Conservation (phyloP, 2,329 filamentous ascomycete genomes). For the Fusarium staphyleae region DNA sequence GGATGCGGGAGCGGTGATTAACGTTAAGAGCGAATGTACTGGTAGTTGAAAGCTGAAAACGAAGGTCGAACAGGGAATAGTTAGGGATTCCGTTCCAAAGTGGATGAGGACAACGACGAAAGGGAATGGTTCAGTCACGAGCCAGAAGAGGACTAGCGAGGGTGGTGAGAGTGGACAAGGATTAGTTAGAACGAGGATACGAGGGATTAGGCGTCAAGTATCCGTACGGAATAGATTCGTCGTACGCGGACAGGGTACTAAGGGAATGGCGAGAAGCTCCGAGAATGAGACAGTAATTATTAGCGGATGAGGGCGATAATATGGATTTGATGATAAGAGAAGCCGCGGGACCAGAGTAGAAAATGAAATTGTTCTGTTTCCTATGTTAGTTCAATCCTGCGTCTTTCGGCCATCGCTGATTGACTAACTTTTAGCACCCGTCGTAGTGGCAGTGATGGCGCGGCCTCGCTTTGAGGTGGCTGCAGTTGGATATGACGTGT, state of each 20-base stretch:
- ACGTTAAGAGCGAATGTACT: constrained; percentile 19
- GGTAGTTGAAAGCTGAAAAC: constrained; percentile 9
- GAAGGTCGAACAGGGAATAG: constrained; percentile 11
- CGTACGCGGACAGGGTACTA: constrained; percentile 14
- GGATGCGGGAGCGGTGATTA: constrained; percentile 25
- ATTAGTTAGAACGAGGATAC: constrained; percentile 26
- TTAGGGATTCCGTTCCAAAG: constrained; percentile 10
- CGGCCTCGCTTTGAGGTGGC: neutral
- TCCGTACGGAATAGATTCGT: constrained; percentile 31
- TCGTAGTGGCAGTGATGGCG: neutral
- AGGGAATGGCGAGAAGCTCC: constrained; percentile 6
- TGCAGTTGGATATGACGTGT: constrained; percentile 13
- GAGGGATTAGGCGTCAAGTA: constrained; percentile 31
- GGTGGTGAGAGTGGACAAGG: constrained; percentile 20
- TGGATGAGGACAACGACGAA: constrained; percentile 4
- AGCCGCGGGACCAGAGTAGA: neutral
- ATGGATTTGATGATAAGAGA: constrained; percentile 10
- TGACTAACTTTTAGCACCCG: neutral
- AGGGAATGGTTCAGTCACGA: neutral
- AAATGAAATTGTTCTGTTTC: too few species aligned
- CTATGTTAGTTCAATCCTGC: neutral
- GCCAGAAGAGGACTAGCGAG: constrained; percentile 30
- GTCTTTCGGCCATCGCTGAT: neutral
- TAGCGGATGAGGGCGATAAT: constrained; percentile 6
- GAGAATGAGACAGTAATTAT: neutral